Conservation (phyloP, 2,329 filamentous ascomycete genomes). For the Coniochaeta ligniaria region DNA sequence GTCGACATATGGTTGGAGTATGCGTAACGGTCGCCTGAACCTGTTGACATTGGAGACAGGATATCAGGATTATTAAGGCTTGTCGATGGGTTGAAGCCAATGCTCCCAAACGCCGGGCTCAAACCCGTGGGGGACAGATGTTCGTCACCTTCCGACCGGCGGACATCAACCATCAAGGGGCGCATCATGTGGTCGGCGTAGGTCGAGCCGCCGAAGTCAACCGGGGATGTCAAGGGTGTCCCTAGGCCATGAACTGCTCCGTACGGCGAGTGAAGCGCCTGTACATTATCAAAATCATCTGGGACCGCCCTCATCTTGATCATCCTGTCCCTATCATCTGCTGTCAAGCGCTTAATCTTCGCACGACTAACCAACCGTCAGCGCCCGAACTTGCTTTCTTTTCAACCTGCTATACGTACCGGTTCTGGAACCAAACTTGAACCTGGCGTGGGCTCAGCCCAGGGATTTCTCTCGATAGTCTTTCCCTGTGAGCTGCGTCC, state of each 20-base stretch:
- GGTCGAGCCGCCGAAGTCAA: constrained; percentile 38
- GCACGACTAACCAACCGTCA: constrained; percentile 43
- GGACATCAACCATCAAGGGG: constrained; percentile 62
- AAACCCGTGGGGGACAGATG: constrained; percentile 61
- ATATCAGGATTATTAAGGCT: constrained; percentile 45
- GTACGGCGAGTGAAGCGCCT: constrained; percentile 61
- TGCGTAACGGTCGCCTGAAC: constrained; percentile 46
- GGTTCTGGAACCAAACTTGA: constrained; percentile 97
- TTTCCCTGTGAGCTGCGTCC: constrained; percentile 82
- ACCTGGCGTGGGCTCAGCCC: constrained; percentile 88
- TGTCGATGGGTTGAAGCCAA: constrained; percentile 53
- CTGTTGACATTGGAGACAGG: constrained; percentile 49
- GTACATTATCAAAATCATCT: constrained; percentile 64
- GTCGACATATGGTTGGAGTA: constrained; percentile 41
- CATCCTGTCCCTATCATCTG: constrained; percentile 64
- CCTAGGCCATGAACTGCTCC: constrained; percentile 50
- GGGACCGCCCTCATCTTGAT: constrained; percentile 66
- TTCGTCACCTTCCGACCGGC: constrained; percentile 55
- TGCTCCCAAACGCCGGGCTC: constrained; percentile 59
- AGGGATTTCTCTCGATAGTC: constrained; percentile 82
- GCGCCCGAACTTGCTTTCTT: constrained; percentile 1
- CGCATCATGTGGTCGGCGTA: constrained; percentile 58
- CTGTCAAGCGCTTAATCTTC: constrained; percentile 64
- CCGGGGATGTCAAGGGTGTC: constrained; percentile 38
- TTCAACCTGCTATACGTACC: constrained; percentile 48